Evolutionary conservation across 2,329 filamentous ascomycete genomes (phyloP), one percentile per base, ranked within the genome.

Genomic region (Fusarium sp.): DNA sequence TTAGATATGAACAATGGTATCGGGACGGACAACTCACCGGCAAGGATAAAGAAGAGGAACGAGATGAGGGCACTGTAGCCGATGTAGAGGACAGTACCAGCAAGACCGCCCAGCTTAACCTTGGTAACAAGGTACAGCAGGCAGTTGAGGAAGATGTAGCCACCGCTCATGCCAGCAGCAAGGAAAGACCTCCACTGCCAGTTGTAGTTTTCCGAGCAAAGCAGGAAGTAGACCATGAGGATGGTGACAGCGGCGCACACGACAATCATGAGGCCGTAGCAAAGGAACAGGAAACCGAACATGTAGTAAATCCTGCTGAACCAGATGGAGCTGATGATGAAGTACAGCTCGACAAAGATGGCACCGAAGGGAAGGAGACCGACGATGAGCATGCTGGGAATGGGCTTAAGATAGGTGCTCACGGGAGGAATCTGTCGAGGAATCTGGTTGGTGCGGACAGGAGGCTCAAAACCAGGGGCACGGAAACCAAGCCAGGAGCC

Each of bases 271-370:
- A 99, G 90, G 13, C 94, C 95, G 81, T 98, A 99, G 88, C 95
- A 98, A 66, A 99, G 89, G 88, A 99, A 99, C 39, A 99, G 87
- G 88, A 99, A 99, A 24, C 97, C 97, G 80, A 99, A 99, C 97
- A 99, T 99, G 89, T 99, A 99, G 88, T 99, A 99, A 76, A 99
- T 97, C 84, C 97, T 95, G 86, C 93, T 96, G 84, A 97, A 98
- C 97, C 97, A 99, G 81, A 99, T 96, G 29, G 94, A 97, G 85
- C 93, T 97, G 94, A 99, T 97, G 86, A 99, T 98, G 85, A 98
- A 98, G 88, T 98, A 98, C 3, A 99, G 91, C 85, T 99, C 97
- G 56, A 98, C 95, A 76, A 98, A 98, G 81, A 99, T 98, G 72
- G 97, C 96, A 56, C 94, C 95, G 79, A 99, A 99, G 0, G 97